Percentiles rank a stretch among this genome's conserved stretches.
Conservation (phyloP, 2,329 filamentous ascomycete species). For the Fusarium hainanense region DNA sequence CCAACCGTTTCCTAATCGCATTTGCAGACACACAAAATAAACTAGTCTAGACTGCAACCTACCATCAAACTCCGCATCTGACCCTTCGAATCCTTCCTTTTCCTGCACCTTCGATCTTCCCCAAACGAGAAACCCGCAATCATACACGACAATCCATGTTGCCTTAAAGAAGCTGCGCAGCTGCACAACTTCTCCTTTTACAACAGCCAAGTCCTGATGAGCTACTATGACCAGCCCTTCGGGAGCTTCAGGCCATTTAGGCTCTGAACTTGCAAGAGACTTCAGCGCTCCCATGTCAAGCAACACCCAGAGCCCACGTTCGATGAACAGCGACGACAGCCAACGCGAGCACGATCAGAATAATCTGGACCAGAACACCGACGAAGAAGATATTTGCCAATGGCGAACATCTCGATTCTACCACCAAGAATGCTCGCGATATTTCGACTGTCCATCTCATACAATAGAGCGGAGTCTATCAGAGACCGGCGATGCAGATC, state of each 20-base stretch:
- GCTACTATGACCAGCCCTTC: constrained; percentile 45
- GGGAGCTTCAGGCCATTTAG: constrained; percentile 34
- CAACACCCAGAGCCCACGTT: constrained; percentile 49
- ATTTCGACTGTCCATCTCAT: constrained; percentile 63
- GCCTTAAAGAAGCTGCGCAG: constrained; percentile 24
- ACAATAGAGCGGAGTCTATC: constrained; percentile 53
- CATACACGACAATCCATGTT: constrained; percentile 23
- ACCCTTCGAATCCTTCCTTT: constrained; percentile 2
- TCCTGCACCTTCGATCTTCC: neutral
- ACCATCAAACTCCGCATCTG: constrained; percentile 26
- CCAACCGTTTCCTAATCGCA: constrained; percentile 45
- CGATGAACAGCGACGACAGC: constrained; percentile 53
- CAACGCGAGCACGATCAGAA: constrained; percentile 16
- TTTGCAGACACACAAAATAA: constrained; percentile 28
- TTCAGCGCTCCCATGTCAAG: constrained; percentile 25
- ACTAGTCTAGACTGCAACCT: constrained; percentile 1
- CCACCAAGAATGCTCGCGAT: constrained; percentile 59
- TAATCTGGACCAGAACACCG: neutral
- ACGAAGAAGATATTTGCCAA: constrained; percentile 46
- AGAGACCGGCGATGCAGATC: constrained; percentile 38
- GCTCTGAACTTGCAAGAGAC: constrained; percentile 30
- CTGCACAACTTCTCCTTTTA: constrained; percentile 7
- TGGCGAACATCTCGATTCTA: constrained; percentile 55
- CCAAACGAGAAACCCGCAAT: neutral
- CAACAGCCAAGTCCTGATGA: constrained; percentile 35